Conservation (phyloP, 2,329 filamentous ascomycete genomes). For the Cordyceps farinosa region DNA sequence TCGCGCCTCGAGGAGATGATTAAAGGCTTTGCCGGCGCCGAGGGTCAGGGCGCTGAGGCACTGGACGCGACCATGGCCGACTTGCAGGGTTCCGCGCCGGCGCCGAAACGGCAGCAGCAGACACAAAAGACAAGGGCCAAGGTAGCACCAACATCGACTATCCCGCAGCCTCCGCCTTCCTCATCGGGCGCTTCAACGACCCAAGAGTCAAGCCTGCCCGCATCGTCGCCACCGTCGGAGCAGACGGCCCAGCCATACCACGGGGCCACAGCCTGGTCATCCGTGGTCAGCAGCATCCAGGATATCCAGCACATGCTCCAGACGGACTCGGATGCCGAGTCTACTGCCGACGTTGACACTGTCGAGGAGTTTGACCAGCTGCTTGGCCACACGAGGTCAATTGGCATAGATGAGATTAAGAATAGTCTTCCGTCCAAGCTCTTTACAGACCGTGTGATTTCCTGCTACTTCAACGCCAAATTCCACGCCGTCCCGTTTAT, state of each 20-base stretch:
- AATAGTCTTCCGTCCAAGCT: constrained; percentile 33
- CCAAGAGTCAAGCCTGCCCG: background rate
- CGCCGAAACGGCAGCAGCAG: background rate
- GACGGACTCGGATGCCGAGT: constrained; percentile 16
- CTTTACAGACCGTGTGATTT: constrained; percentile 36
- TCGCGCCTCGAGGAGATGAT: constrained; percentile 41
- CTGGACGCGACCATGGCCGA: background rate
- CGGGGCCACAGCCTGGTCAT: constrained; percentile 40
- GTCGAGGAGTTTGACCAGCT: constrained; percentile 32
- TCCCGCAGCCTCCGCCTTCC: background rate
- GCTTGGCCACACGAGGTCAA: constrained; percentile 27
- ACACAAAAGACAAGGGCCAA: background rate
- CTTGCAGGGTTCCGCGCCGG: background rate
- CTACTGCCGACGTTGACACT: constrained; percentile 18
- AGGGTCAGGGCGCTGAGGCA: background rate
- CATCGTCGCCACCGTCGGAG: background rate
- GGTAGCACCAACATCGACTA: background rate
- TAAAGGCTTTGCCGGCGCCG: constrained; percentile 30
- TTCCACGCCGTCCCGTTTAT: constrained; percentile 38
- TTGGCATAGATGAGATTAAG: constrained; percentile 32
- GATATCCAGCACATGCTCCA: constrained; percentile 38
- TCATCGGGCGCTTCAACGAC: constrained; percentile 5
- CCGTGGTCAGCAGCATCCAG: constrained; percentile 40
- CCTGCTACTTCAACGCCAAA: constrained; percentile 38
- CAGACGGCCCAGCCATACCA: constrained; percentile 26